Evolutionary conservation across 2,329 filamentous ascomycete species (phyloP).

Genomic region (Elsinoe batatas): DNA sequence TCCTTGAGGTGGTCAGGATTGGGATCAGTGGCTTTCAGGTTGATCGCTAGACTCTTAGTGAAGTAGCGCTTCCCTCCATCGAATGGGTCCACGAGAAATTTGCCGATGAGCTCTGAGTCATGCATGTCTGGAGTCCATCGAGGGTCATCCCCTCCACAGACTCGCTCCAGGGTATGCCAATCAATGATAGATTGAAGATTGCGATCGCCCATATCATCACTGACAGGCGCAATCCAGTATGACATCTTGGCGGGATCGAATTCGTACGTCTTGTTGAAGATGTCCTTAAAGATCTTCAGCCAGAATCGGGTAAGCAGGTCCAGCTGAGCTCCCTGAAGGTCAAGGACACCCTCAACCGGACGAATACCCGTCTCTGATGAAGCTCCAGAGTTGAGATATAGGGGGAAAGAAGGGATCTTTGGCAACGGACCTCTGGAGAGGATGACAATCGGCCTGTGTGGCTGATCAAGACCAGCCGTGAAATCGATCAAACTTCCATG

Average conservation of each 20-base stretch:
- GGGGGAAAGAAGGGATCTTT: conserved; percentile 53
- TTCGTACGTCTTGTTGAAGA: conserved; percentile 83
- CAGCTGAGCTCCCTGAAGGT: conserved; percentile 30
- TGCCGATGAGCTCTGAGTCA: conserved; percentile 34
- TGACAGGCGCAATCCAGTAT: conserved; percentile 67
- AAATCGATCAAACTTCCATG: conserved; percentile 56
- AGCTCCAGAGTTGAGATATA: conserved; percentile 60
- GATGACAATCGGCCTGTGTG: conserved; percentile 56
- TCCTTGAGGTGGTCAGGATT: conserved; percentile 47
- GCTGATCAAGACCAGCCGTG: conserved; percentile 47
- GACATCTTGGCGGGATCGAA: conserved; percentile 54
- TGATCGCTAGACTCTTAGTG: conserved; percentile 34
- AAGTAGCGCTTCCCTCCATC: conserved; percentile 52
- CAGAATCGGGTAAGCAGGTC: conserved; percentile 61
- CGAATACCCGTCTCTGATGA: conserved; percentile 46
- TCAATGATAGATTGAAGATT: conserved; percentile 41
- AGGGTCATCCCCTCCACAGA: conserved; percentile 32
- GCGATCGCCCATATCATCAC: conserved; percentile 9
- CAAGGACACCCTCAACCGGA: conserved; percentile 29
- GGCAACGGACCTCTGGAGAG: conserved; percentile 60
- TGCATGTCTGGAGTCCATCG: conserved; percentile 37
- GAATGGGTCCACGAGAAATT: conserved; percentile 47
- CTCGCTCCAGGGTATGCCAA: conserved; percentile 47
- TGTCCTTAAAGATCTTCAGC: conserved; percentile 63
- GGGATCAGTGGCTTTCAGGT: conserved; percentile 54